Percentiles rank a stretch among this genome's conserved stretches.
Evolutionary conservation across 2,329 filamentous ascomycete species (phyloP).

Genomic region (Leptographium galeiforme): DNA sequence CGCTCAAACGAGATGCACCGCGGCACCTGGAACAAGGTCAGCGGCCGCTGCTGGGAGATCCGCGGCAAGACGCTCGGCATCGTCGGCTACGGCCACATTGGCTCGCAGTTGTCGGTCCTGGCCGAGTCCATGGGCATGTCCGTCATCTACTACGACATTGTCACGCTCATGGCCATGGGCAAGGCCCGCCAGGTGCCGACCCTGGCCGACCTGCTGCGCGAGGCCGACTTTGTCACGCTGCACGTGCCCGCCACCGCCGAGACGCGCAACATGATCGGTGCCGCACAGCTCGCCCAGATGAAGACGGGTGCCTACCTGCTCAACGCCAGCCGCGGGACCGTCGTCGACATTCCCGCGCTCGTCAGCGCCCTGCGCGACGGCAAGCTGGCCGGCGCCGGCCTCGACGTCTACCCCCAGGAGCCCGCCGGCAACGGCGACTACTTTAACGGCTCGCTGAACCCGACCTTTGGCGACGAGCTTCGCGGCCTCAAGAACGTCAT

Average conservation of each 20-base stretch:
- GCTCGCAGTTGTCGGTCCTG: slow-evolving; percentile 85
- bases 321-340: slow-evolving; percentile 86
- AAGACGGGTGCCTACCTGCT: slow-evolving; percentile 87
- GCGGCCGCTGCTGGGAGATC: slow-evolving; percentile 93
- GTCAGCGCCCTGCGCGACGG: slow-evolving; percentile 76
- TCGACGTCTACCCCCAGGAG: slow-evolving; percentile 93
- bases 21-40: slow-evolving; percentile 97
- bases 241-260: slow-evolving; percentile 91
- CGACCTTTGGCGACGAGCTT: slow-evolving; percentile 68
- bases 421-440: slow-evolving; percentile 90
- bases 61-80: slow-evolving; percentile 95
- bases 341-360: slow-evolving; percentile 86
- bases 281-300: slow-evolving; percentile 70
- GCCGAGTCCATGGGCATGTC: slow-evolving; percentile 97
- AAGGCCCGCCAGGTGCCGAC: slow-evolving; percentile 72
- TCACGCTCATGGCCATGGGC: slow-evolving; percentile 89
- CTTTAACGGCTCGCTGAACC: slow-evolving; percentile 73
- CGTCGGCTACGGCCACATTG: slow-evolving; percentile 94
- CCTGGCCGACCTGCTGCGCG: slow-evolving; percentile 60
- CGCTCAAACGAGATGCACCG: slow-evolving; percentile 88
- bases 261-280: slow-evolving; percentile 85
- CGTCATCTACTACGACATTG: slow-evolving; percentile 92
- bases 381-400: slow-evolving; percentile 83
- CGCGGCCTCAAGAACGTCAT: slow-evolving; percentile 82
- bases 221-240: slow-evolving; percentile 83